Evolutionary conservation across 1,284 basidiomycete genomes (phyloP), one percentile per base, ranked within the genome.

Genomic region (Pterulicium gracile): DNA sequence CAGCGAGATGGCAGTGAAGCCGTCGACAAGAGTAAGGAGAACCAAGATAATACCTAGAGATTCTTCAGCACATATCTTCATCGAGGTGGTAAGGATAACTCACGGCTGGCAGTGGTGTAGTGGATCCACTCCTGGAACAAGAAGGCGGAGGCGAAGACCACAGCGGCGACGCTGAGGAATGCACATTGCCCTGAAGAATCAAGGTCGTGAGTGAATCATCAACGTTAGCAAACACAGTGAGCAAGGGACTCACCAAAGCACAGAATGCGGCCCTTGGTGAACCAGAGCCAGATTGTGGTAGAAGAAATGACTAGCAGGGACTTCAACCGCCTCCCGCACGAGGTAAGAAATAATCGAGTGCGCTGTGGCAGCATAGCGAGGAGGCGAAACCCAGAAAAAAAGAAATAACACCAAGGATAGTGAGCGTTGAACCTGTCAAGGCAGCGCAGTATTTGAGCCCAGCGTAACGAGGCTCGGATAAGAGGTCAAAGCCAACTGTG

Each of bases 61-160:
- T 20, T 24, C 2, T 10, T 22, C 19, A 42, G 34, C 15, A 36
- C 39, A 21, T 41, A 35, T 15, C 13, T 42, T 18, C 23, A 27
- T 27, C 34, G 24, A n/a, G 17, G 24, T 20, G 39, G 7, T 32
- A 45, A 24, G 18, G 4, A 34, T 22, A 4, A 56, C 66, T 48
- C 50, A 73, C 72, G 67, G 57, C 73, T 67, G 3, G 56, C 48
- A 4, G 51, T 46, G 32, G 51, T 55, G 45, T 67, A 68, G 36
- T 59, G 50, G 7, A 49, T 54, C 69, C 67, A 73, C 53, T 67
- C 66, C 20, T 61, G 63, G 17, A 63, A 50, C 17, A 72, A 47
- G 51, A 70, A 66, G 5, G 72, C 45, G 2, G 63, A 58, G 43
- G 70, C 63, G 35, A 70, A 51, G 24, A 62, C 57, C 17, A 65